Percentiles rank a stretch among this genome's conserved stretches.
phyloP scores from a whole-genome alignment of 2,329 filamentous ascomycete genomes.

The Botrytis hyacinthi region DNA sequence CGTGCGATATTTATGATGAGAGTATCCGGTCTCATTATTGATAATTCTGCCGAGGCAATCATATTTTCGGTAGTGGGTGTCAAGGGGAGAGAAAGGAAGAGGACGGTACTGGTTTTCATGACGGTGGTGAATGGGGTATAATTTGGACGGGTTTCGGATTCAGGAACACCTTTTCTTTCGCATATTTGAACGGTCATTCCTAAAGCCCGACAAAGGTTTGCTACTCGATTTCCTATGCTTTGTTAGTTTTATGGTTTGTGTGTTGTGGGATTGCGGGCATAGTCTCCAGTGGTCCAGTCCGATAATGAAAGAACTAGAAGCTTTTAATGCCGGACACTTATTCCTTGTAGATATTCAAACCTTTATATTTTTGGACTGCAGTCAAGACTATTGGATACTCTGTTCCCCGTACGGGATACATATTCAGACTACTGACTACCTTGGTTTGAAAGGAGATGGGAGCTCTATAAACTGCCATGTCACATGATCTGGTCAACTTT shows the following conservation, averaged over 20 bases:
- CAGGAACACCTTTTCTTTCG: slow-evolving; percentile 25
- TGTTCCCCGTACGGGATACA: background rate
- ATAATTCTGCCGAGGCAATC: slow-evolving; percentile 32
- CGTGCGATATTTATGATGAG: slow-evolving; percentile 38
- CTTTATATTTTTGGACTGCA: too few species aligned
- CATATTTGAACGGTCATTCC: slow-evolving; percentile 31
- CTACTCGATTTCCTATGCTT: slow-evolving; percentile 3
- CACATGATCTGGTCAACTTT: background rate
- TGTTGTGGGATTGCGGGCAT: background rate
- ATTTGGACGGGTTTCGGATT: slow-evolving; percentile 20
- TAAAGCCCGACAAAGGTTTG: slow-evolving; percentile 23
- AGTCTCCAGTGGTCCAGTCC: background rate
- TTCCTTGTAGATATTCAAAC: too few species aligned
- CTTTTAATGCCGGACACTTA: background rate
- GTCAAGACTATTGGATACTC: background rate
- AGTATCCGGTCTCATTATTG: slow-evolving; percentile 28
- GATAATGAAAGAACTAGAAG: background rate
- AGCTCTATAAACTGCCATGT: too few species aligned
- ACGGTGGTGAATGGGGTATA: slow-evolving; percentile 27
- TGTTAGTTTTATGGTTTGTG: background rate
- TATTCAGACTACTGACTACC: background rate
- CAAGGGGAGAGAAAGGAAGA: slow-evolving; percentile 32
- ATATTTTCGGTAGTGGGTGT: slow-evolving; percentile 30
- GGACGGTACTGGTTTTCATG: slow-evolving; percentile 25
- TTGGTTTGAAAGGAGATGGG: background rate